Conservation (phyloP, 2,329 filamentous ascomycete genomes). For the Lecanosticta acicola region DNA sequence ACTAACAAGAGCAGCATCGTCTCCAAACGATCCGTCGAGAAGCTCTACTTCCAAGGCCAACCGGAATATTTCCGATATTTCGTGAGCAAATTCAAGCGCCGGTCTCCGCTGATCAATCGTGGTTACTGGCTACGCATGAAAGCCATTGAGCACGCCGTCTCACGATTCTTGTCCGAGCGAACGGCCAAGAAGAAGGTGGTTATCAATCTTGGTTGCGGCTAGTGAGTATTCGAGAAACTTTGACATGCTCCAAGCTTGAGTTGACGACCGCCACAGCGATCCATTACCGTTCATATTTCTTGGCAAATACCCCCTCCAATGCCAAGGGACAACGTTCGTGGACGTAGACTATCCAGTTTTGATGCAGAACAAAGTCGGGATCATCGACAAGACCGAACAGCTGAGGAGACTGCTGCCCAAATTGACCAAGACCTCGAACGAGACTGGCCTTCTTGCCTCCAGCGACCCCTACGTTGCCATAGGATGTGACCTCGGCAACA, state of each 20-base stretch:
- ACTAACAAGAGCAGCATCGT: slow-evolving; percentile 91
- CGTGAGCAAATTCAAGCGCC: slow-evolving; percentile 73
- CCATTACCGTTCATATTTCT: slow-evolving; percentile 81
- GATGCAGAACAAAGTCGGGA: slow-evolving; percentile 65
- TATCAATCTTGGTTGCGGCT: slow-evolving; percentile 83
- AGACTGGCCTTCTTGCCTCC: slow-evolving; percentile 50
- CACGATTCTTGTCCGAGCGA: slow-evolving; percentile 61
- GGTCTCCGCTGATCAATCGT: slow-evolving; percentile 84
- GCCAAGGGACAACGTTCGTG: slow-evolving; percentile 60
- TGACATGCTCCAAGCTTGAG: not conserved
- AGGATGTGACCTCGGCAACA: slow-evolving; percentile 72
- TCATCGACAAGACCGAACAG: slow-evolving; percentile 59
- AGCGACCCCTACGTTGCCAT: slow-evolving; percentile 71
- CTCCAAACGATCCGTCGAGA: slow-evolving; percentile 89
- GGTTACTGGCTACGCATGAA: slow-evolving; percentile 84
- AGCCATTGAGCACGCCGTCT: slow-evolving; percentile 69
- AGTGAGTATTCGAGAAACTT: slow-evolving; percentile 49
- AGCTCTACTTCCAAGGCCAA: slow-evolving; percentile 70
- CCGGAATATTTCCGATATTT: slow-evolving; percentile 84
- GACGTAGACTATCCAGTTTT: slow-evolving; percentile 83
- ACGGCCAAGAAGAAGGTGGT: slow-evolving; percentile 61
- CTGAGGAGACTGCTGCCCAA: slow-evolving; percentile 48
- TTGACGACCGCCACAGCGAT: slow-evolving; percentile 54
- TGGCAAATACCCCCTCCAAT: slow-evolving; percentile 56
- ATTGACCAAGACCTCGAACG: slow-evolving; percentile 32